Evolutionary conservation across 306 rosid species (phyloP), one percentile per base, ranked within the genome.

Genomic region (Fagus crenata): DNA sequence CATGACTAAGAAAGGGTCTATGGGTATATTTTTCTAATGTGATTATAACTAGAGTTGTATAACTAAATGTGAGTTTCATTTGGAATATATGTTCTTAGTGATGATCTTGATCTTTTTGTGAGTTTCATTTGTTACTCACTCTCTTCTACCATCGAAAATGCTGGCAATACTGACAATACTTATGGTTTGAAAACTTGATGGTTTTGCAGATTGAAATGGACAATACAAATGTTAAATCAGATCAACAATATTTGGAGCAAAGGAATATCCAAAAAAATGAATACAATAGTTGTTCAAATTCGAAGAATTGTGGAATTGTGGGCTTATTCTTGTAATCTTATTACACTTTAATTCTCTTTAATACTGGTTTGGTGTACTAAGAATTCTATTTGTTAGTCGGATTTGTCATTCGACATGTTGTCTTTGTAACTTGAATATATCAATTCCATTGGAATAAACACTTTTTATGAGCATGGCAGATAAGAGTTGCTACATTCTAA

Each of bases 151-250:
- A 22, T 22, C 28, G 28, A 22, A 22, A 22, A 22, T 22, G 28
- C 28, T 22, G 28, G 28, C 28, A 22, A 22, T 22, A 22, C 28
- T 22, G 28, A 22, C 28, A 22, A 22, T 33, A n/a, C 71, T 67
- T 39, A 72, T 71, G 28, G 61, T 74, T 53, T 9, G 6, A 39
- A 69, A 56, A 31, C 46, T 70, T 40, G 40, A 55, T 74, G 8
- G 71, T 71, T 87, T 80, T 86, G 87, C 97, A 92, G 99, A 87
- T 90, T 75, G 92, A 92, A 87, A 87, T 87, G 99, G 96, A 96
- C 53, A 95, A 97, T 75, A 92, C 98, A 28, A 95, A 74, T 68
- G 97, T 95, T 81, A 92, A 82, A 60, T 92, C 60, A 97, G 98
- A 74, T 90, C 98, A 6, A 90, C 92, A 59, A 90, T 92, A 86